A percentile compares a stretch with the other conserved stretches of the same genome.
phyloP scores from a whole-genome alignment of 345 rosid species.

The Gossypium ekmanianum region DNA sequence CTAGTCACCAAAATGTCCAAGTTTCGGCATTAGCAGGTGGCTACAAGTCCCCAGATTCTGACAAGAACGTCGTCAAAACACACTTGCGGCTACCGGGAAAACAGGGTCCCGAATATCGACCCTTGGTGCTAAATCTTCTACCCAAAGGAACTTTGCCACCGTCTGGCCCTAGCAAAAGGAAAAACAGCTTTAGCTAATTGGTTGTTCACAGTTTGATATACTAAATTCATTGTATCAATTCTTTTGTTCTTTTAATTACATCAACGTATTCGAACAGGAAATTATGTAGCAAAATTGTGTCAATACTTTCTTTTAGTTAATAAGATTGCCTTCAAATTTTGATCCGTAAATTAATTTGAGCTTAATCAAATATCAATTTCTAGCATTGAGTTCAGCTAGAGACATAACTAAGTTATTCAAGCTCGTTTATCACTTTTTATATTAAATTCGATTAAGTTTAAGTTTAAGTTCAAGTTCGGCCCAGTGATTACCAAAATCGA shows the following conservation, averaged over 20 bases:
- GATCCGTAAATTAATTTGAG: background rate
- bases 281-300: background rate
- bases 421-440: no score
- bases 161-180: slow-evolving; percentile 28
- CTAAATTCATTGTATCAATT: background rate
- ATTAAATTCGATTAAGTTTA: no score
- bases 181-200: slow-evolving; percentile 20
- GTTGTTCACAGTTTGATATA: background rate
- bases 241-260: background rate
- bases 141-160: background rate
- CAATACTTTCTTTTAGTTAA: background rate
- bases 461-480: no score
- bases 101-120: background rate
- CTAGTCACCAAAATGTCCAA: background rate
- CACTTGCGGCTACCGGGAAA: background rate
- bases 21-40: background rate
- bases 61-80: background rate
- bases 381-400: no score
- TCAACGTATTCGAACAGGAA: background rate
- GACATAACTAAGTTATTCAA: no score
- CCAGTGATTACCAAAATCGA: no score
- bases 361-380: no score
- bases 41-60: background rate
- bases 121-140: slow-evolving; percentile 13
- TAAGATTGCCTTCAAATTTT: background rate